Base-by-base conservation (phyloP, 2,329 filamentous ascomycete species). In the Aspergillus fumigatus region DNA sequence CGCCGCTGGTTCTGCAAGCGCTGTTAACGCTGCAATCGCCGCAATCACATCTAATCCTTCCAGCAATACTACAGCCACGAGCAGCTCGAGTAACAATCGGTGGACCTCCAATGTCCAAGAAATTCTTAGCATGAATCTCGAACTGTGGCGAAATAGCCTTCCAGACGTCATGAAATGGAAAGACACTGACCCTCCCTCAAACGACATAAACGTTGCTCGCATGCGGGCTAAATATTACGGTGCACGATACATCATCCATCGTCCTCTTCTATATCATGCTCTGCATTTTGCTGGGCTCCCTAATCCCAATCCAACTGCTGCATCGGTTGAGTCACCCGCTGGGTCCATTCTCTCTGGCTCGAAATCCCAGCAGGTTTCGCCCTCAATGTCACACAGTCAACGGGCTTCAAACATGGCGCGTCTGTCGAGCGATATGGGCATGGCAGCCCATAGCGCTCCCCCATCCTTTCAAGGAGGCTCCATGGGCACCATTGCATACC, bases 181-280 rank as follows among this genome's bases (percentile, higher is more conserved):
- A 2, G 88, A 91, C 58, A 73, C 80, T 1, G 90, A 96, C 54
- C 80, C 81, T 4, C 90, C 91, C 1, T 84, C 92, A 0, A 72
- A 69, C 0, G 86, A 96, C 50, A 92, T 97, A 58, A 85, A 97
- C 17, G 80, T 85, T 11, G 93, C 93, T 32, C 85, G 94, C 23
- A 80, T 97, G 59, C 87, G 93, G 45, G 94, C 90, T 14, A 97
- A 99, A 72, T 97, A 94, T 73, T 97, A 93, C 80, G 94, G 94
- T 21, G 92, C 91, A 0, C 84, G 88, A 62, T 92, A 95, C 60
- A 92, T 97, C 68, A 92, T 93, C 26, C 89, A 94, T 70, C 84
- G 94, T 25, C 90, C 90, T 0, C 91, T 93, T 58, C 73, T 88
- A 21, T 82, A 84, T 63, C 80, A 84, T 54, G 82, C 81, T 2